Percentiles rank a stretch among this genome's conserved stretches.
Conservation (phyloP, 106 monocot genomes). For the Dendrobium nobile region DNA sequence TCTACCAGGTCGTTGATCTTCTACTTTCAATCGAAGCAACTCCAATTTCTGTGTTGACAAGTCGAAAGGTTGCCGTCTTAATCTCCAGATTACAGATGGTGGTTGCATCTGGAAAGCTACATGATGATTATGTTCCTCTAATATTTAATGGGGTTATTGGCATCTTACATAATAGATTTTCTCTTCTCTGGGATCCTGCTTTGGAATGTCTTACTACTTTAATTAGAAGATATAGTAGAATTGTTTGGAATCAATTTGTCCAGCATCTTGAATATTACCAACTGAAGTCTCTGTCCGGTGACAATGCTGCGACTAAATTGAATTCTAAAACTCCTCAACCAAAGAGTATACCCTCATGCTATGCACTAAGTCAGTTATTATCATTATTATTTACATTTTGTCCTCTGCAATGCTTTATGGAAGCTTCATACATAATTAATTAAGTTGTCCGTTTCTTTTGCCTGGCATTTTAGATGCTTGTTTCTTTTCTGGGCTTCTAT, state of each 20-base stretch:
- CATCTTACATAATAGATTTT: conserved; percentile 69
- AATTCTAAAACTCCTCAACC: conserved; percentile 16
- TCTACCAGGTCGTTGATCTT: conserved; percentile 53
- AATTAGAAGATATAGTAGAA: conserved; percentile 40
- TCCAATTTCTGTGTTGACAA: conserved; percentile 52
- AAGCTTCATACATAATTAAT: neutral
- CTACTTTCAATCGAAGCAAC: conserved; percentile 58
- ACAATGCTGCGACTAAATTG: conserved; percentile 12
- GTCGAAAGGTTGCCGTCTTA: conserved; percentile 37
- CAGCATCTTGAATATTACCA: conserved; percentile 44
- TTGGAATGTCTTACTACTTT: conserved; percentile 53
- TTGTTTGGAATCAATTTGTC: conserved; percentile 46
- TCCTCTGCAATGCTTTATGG: neutral
- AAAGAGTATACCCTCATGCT: conserved; percentile 26
- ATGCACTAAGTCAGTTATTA: neutral
- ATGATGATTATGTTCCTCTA: conserved; percentile 54
- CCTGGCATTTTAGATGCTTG: neutral
- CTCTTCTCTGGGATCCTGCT: conserved; percentile 56
- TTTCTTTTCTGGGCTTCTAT: neutral
- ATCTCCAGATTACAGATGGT: conserved; percentile 67
- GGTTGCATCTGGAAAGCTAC: conserved; percentile 39
- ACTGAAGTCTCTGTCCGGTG: conserved; percentile 21
- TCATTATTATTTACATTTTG: neutral
- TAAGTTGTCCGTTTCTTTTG: neutral
- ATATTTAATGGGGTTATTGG: conserved; percentile 71